phyloP scores from a whole-genome alignment of 1,284 basidiomycete species.

The Cryptococcus sp. region DNA sequence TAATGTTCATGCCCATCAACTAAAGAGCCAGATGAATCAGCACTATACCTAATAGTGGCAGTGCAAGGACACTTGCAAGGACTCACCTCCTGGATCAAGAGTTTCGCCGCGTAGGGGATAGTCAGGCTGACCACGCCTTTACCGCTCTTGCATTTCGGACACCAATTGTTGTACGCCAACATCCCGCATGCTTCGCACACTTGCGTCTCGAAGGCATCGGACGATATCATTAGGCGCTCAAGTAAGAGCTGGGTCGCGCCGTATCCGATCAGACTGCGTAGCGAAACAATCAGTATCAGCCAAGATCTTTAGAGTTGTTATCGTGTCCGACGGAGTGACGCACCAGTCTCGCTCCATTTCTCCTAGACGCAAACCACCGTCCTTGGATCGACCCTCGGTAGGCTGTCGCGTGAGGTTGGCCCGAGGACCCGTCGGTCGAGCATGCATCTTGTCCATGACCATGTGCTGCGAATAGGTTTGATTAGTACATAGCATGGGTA shows the following conservation, averaged over 20 bases:
- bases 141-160: constrained; percentile 91
- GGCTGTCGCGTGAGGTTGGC: constrained; percentile 97
- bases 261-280: constrained; percentile 76
- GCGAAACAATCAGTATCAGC: constrained; percentile 1
- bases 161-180: constrained; percentile 93
- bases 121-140: constrained; percentile 94
- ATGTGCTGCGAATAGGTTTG: constrained; percentile 62
- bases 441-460: constrained; percentile 99
- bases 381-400: constrained; percentile 95
- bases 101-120: constrained; percentile 97
- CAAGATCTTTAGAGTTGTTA: neutral
- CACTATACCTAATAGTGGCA: neutral
- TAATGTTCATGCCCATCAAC: constrained; percentile 94
- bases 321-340: constrained; percentile 29
- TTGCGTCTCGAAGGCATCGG: constrained; percentile 95
- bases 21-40: constrained; percentile 38
- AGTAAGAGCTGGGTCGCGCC: constrained; percentile 94
- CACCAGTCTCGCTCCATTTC: constrained; percentile 97
- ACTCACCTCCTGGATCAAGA: constrained; percentile 92
- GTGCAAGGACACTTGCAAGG: no score
- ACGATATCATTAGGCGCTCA: constrained; percentile 97
- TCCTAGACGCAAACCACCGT: constrained; percentile 93
- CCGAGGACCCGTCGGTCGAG: constrained; percentile 91
- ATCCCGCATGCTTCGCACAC: constrained; percentile 93
- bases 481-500: neutral